Base-by-base conservation (phyloP, 108 stramenopile species). In the Stephanodiscus triporus region DNA sequence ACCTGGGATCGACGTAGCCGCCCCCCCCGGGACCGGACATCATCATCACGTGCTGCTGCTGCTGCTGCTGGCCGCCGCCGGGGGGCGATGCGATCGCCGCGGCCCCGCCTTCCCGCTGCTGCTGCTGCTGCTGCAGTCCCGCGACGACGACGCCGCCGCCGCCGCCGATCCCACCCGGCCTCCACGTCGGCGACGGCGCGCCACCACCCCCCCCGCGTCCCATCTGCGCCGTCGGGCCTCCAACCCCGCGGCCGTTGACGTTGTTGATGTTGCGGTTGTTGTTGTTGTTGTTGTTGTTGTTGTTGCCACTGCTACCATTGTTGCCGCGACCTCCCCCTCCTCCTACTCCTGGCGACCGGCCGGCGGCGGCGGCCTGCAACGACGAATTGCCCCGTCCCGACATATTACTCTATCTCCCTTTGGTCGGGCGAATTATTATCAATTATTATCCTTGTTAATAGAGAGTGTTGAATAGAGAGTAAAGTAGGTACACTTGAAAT, bases 321-420 rank as follows among this genome's bases (percentile, higher is more conserved):
- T 30, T 42, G 36, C 29, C 65, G 48, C 17, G 70, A 26, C 38
- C 26, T 60, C 63, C 38, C 16, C 24, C 40, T 16, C 40, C 69
- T 30, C 66, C 30, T 26, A 40, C 59, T 9, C 59, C 29, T 11
- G 6, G 65, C 51, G 22, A 54, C 65, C 65, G 47, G 30, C 65
- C 71, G 49, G 50, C 37, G 22, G 71, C 71, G 29, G 71, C 71
- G 1, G 29, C 32, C 56, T 72, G 71, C 19, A 72, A 49, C 9
- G 71, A 72, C 23, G 71, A 72, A 30, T 58, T 58, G 56, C 56
- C 68, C 29, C 68, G 57, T 47, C 68, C 68, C 43, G 58, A 45
- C 43, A 45, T 45, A 14, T 2, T 14, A 14, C 1, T 54, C 53
- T 23, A 54, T 45, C 2, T 45, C 43, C 9, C 8, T 40, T 40